Base-by-base conservation (phyloP, 2,329 filamentous ascomycete species). In the Colletotrichum gigasporum region DNA sequence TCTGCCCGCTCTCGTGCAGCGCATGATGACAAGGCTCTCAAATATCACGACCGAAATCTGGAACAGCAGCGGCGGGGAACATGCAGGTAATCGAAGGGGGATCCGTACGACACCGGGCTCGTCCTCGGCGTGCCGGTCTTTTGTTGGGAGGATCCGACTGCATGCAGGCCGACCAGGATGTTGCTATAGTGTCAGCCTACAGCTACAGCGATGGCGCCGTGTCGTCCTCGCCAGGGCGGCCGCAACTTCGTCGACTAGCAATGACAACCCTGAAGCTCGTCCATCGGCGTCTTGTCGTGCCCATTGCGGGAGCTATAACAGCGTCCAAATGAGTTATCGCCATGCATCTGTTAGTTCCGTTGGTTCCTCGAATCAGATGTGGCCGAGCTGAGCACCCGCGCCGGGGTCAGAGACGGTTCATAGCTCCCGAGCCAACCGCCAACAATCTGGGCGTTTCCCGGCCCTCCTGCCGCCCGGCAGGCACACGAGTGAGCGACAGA, bases 351-450 rank as follows among this genome's bases (percentile, higher is more conserved):
- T 12, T 12, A 9, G 22, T 16, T 12, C 28, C 22, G 12, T 24
- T 12, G 32, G 56, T 14, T 41, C 20, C n/a, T 34, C 47, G 55
- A 60, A 60, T 47, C 39, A 45, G 11, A 34, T 6, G n/a, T 39
- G 16, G 45, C 37, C 14, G 26, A 18, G 14, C 16, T 9, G 12
- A 10, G 45, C 32, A 12, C 10, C 9, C 9, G 34, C 11, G 55
- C 39, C 22, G 34, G 47, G 30, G 39, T 12, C 47, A 41, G 39
- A 10, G 14, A 35, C 22, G 20, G 41, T 32, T 37, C 32, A 48
- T 30, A 53, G 47, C 56, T 54, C 37, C n/a, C 48, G 48, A 42
- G 18, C 20, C 26, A 48, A 26, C 30, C 30, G n/a, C 47, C 39
- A 9, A 12, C 39, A 59, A 39, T 37, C 14, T 14, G 11, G 32